phyloP scores from a whole-genome alignment of 192 early-diverging fungal species.

The Backusella morwellensis region DNA sequence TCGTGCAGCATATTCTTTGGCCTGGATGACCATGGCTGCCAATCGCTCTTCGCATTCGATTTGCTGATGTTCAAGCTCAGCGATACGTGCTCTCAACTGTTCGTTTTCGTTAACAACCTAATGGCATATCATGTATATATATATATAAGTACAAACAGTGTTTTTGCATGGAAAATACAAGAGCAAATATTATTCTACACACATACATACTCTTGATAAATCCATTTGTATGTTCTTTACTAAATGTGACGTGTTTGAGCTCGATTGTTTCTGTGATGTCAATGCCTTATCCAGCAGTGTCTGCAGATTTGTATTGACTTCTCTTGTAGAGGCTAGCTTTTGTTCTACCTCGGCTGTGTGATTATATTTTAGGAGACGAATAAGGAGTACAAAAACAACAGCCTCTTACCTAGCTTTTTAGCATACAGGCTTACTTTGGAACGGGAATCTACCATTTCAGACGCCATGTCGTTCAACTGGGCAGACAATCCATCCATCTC shows the following conservation, averaged over 20 bases:
- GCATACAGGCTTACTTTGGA: slow-evolving; percentile 52
- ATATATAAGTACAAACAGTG: too few species aligned
- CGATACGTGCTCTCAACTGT: slow-evolving; percentile 45
- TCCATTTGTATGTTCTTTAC: slow-evolving; percentile 58
- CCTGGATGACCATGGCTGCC: slow-evolving; percentile 52
- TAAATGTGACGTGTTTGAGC: slow-evolving; percentile 55
- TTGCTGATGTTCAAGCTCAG: slow-evolving; percentile 56
- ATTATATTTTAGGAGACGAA: too few species aligned
- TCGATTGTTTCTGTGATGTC: slow-evolving; percentile 52
- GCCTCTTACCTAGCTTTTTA: slow-evolving; percentile 42
- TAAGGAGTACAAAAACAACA: too few species aligned
- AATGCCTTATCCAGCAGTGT: slow-evolving; percentile 49
- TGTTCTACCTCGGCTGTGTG: slow-evolving; percentile 50
- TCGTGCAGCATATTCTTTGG: slow-evolving; percentile 55
- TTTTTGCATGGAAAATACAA: too few species aligned
- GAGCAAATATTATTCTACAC: not conserved
- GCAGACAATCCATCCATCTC: slow-evolving; percentile 54
- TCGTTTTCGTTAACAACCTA: slow-evolving; percentile 51
- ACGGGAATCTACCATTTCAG: slow-evolving; percentile 56
- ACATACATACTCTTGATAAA: slow-evolving; percentile 43
- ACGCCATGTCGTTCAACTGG: slow-evolving; percentile 58
- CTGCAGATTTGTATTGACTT: slow-evolving; percentile 55
- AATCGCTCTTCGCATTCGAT: slow-evolving; percentile 53
- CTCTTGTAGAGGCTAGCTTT: slow-evolving; percentile 49
- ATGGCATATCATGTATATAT: too few species aligned